phyloP scores from a whole-genome alignment of 495 filamentous ascomycete species.

The Aspergillus diversus region DNA sequence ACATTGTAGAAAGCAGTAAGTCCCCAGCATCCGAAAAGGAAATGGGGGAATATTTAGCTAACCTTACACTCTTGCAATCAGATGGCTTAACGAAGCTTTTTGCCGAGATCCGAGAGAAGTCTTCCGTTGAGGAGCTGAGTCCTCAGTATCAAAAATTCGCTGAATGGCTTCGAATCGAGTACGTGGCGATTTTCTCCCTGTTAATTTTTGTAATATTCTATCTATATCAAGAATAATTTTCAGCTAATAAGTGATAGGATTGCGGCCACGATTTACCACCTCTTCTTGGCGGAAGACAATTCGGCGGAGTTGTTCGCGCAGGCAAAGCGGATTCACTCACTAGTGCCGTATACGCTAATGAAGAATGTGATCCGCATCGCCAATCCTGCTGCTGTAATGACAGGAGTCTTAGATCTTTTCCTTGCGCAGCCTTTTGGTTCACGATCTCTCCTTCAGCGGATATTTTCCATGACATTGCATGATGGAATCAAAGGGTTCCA shows the following conservation, averaged over 20 bases:
- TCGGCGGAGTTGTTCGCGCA: constrained; percentile 95
- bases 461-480: constrained; percentile 87
- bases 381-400: constrained; percentile 96
- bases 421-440: constrained; percentile 92
- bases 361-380: constrained; percentile 97
- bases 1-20: constrained; percentile 79
- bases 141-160: constrained; percentile 98
- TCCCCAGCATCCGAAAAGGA: constrained; percentile 12
- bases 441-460: constrained; percentile 86
- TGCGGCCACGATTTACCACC: constrained; percentile 93
- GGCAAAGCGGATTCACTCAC: constrained; percentile 86
- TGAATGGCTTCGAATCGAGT: constrained; percentile 96
- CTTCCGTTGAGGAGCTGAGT: constrained; percentile 81
- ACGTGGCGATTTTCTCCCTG: constrained; percentile 20
- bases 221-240: not conserved
- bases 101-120: constrained; percentile 85
- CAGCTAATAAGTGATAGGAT: constrained; percentile 52
- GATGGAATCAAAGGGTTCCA: constrained; percentile 87
- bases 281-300: constrained; percentile 98
- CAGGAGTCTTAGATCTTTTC: constrained; percentile 88
- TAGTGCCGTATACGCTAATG: constrained; percentile 88
- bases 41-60: constrained; percentile 2
- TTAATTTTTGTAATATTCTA: not conserved
- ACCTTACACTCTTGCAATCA: constrained; percentile 26
- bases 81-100: constrained; percentile 94